Evolutionary conservation across 2,329 filamentous ascomycete genomes (phyloP).

Genomic region (Diaporthe batatas): DNA sequence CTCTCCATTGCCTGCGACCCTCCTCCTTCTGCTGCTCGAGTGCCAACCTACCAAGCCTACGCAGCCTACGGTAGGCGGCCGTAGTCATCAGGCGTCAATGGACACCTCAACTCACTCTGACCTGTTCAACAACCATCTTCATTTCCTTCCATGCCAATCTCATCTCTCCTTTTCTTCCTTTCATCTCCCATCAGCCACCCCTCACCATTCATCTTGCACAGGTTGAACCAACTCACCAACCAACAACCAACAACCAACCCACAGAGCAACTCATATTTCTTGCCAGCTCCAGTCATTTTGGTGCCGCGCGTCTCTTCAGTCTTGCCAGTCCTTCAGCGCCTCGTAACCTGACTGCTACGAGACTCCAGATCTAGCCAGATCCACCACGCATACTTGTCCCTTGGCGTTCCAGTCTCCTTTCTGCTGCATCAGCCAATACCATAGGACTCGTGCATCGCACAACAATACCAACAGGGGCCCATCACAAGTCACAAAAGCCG

Average conservation of each 20-base stretch:
- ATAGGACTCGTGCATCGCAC: not conserved
- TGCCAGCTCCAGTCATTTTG: not conserved
- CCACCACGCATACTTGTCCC: not conserved
- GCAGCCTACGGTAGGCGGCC: no score
- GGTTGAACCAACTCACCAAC: not conserved
- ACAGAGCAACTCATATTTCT: slow-evolving; percentile 17
- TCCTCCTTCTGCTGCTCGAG: slow-evolving; percentile 4
- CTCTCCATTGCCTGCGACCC: slow-evolving; percentile 11
- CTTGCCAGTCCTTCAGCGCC: not conserved
- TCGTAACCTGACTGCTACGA: slow-evolving; percentile 11
- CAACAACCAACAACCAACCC: not conserved
- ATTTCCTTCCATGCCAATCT: slow-evolving; percentile 10
- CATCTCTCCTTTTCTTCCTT: not conserved
- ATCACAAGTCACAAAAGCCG: slow-evolving; percentile 33
- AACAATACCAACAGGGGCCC: slow-evolving; percentile 5
- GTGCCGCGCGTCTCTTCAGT: not conserved
- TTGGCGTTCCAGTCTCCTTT: slow-evolving; percentile 22
- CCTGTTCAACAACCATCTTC: slow-evolving; percentile 8
- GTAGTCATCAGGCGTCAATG: slow-evolving; percentile 23
- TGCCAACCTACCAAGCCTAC: no score
- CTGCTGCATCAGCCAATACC: not conserved
- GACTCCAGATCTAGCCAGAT: slow-evolving; percentile 2
- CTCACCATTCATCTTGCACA: not conserved
- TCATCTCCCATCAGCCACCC: not conserved
- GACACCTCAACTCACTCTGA: slow-evolving; percentile 12